Conservation (phyloP, 352 stramenopile genomes). For the Phytopythium helicoides region DNA sequence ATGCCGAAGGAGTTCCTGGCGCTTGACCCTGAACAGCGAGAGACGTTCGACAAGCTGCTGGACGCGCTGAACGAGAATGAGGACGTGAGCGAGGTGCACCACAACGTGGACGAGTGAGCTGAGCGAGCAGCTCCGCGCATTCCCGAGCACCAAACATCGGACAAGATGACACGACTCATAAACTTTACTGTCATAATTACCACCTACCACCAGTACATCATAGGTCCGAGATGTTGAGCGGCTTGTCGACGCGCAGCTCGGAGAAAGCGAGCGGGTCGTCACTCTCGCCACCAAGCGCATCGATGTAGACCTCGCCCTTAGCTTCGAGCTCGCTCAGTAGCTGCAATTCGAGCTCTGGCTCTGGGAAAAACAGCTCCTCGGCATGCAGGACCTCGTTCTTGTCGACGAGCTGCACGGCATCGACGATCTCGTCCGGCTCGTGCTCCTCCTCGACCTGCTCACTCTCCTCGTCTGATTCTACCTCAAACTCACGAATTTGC, state of each 20-base stretch:
- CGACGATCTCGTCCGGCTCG: constrained; percentile 39
- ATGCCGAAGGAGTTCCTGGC: constrained; percentile 78
- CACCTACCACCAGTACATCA: constrained; percentile 5
- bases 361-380: constrained; percentile 17
- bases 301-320: constrained; percentile 9
- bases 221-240: constrained; percentile 36
- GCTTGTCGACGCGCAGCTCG: constrained; percentile 32
- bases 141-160: not conserved
- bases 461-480: constrained; percentile 45
- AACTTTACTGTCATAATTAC: not conserved
- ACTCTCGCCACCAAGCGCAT: constrained; percentile 7
- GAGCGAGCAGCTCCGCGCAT: not conserved
- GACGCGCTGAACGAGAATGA: constrained; percentile 77
- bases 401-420: constrained; percentile 36
- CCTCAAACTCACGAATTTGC: constrained; percentile 47
- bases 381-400: constrained; percentile 32
- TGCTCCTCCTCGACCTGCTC: constrained; percentile 17
- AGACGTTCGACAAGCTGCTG: constrained; percentile 75
- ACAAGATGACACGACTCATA: constrained; percentile 1
- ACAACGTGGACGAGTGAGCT: constrained; percentile 78
- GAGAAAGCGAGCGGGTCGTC: constrained; percentile 32
- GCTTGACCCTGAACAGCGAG: constrained; percentile 39
- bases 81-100: constrained; percentile 77
- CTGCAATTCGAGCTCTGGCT: constrained; percentile 12
- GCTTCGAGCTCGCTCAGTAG: not conserved